phyloP scores from a whole-genome alignment of 805 yeast genomes.

The Sugiyamaella floridensis region DNA sequence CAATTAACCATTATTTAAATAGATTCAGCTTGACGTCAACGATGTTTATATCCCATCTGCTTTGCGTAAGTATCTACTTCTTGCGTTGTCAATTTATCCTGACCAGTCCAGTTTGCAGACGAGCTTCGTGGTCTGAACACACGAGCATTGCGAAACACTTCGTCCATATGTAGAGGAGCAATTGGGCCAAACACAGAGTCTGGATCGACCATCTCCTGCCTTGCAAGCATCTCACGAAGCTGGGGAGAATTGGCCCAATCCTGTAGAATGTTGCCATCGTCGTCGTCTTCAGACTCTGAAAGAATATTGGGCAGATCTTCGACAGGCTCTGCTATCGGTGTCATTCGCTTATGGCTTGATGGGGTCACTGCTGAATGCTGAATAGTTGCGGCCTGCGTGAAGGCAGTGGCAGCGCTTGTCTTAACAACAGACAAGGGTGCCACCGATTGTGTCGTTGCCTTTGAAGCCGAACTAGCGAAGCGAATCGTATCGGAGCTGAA shows the following conservation, averaged over 20 bases:
- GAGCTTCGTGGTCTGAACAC: conserved; percentile 49
- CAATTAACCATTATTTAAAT: neutral
- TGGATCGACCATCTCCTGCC: conserved; percentile 53
- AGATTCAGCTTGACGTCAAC: neutral
- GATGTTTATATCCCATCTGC: conserved; percentile 37
- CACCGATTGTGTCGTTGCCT: neutral
- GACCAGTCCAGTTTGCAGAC: conserved; percentile 44
- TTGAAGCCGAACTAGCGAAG: conserved; percentile 18
- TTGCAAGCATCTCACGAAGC: conserved; percentile 40
- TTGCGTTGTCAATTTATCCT: conserved; percentile 39
- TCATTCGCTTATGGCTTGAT: conserved; percentile 2
- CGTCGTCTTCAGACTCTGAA: conserved; percentile 43
- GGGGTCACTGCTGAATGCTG: neutral
- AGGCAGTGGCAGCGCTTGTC: neutral
- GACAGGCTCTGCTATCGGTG: conserved; percentile 3
- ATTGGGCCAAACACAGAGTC: conserved; percentile 67
- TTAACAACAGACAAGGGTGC: neutral
- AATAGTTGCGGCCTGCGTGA: conserved; percentile 10
- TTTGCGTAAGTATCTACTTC: conserved; percentile 43
- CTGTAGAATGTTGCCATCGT: conserved; percentile 40
- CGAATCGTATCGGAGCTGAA: conserved; percentile 29
- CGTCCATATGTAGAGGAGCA: conserved; percentile 61
- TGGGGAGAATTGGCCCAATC: conserved; percentile 62
- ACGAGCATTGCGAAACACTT: conserved; percentile 47
- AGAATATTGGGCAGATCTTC: conserved; percentile 27